These are phyloP conservation scores for Melampsora americana DNA, from an alignment of 1,284 basidiomycete genomes.

Conservation along the genomic window DNA sequence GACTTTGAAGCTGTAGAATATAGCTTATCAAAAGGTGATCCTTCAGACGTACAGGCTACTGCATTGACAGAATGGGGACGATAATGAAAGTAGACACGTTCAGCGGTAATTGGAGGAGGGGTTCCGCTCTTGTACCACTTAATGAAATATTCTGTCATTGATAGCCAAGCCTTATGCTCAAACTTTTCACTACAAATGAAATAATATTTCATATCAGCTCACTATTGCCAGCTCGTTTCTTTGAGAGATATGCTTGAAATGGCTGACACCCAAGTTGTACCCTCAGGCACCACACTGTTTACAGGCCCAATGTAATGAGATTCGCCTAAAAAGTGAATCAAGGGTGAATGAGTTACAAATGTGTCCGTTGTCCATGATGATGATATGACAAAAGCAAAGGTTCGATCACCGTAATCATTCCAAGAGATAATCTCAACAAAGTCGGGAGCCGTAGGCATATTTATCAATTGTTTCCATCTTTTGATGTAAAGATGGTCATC, in stretches of 20 bases:
- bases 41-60: constrained; percentile 13
- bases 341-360: neutral
- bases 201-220: neutral
- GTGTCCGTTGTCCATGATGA: neutral
- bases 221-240: neutral
- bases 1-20: neutral
- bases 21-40: neutral
- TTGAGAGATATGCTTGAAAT: neutral
- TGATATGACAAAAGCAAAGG: too few species aligned
- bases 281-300: constrained; percentile 7
- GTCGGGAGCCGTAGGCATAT: constrained; percentile 28
- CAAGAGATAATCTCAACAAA: constrained; percentile 41
- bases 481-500: constrained; percentile 41
- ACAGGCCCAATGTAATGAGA: constrained; percentile 32
- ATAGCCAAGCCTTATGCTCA: constrained; percentile 35
- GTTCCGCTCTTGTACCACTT: constrained; percentile 41
- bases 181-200: constrained; percentile 16
- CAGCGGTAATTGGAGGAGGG: constrained; percentile 25
- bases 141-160: constrained; percentile 43
- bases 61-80: constrained; percentile 31
- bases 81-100: constrained; percentile 37
- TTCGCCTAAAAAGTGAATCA: constrained; percentile 11
- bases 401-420: constrained; percentile 7
- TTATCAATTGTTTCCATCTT: constrained; percentile 34
- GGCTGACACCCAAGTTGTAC: constrained; percentile 42